Evolutionary conservation across 345 rosid genomes (phyloP), one percentile per base, ranked within the genome.

Genomic region (Brassica carinata): DNA sequence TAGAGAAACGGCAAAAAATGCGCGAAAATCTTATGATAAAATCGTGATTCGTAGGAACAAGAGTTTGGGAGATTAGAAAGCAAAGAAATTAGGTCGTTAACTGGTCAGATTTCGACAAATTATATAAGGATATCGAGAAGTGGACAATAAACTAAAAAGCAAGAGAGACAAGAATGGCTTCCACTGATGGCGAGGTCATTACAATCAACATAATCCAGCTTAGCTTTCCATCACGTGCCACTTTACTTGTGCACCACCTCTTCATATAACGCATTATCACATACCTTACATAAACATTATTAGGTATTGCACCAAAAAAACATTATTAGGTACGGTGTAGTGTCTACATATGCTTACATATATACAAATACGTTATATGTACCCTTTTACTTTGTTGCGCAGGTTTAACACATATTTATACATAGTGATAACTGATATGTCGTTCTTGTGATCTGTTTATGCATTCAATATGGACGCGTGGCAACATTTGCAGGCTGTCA

Each of bases 171-270:
- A 38, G 31, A 73, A 73, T 61, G 78, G 83, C 69, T 79, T 73
- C 64, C 78, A 79, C 70, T 73, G 23, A 58, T 67, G 73, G 13
- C 17, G 65, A 67, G 13, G 73, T 72, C 40, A 34, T 34, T 34
- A 7, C 40, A 73, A 73, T 67, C 36, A 72, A 69, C 19, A 79
- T 73, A 79, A 79, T 73, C 78, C 68, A 74, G 69, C 11, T 45
- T 74, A 61, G 58, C 79, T 67, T 61, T 62, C 10, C 5, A 62
- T 74, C 83, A 80, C 83, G 83, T 80, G 83, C 83, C 75, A 69
- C 83, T 79, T 79, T 74, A 79, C 83, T 74, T 79, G 71, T 45
- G 68, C 58, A 73, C 70, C 69, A 79, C 78, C 78, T 73, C 70
- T 79, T 67, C 70, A 31, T 68, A 33, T 45, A 68, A 62, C 79